A percentile compares a stretch with the other conserved stretches of the same genome.
Evolutionary conservation across 805 yeast genomes (phyloP).

Genomic region (Schwanniomyces polymorphus): DNA sequence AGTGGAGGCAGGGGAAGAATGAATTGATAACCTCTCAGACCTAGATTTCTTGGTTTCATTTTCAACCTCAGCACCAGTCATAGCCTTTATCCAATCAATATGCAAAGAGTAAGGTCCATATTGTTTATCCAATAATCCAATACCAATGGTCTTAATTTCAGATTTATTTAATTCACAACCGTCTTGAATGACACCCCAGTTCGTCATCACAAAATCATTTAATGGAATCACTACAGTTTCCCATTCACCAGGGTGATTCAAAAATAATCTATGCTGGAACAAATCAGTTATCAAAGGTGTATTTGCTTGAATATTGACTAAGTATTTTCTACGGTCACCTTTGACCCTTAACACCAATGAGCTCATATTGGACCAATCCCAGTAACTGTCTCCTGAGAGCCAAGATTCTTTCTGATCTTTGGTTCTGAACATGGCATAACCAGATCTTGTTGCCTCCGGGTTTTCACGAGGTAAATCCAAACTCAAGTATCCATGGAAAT

Average conservation of each 20-base stretch:
- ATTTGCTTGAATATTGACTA: conserved; percentile 80
- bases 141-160: conserved; percentile 69
- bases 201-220: conserved; percentile 78
- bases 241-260: conserved; percentile 75
- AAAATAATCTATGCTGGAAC: conserved; percentile 77
- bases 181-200: conserved; percentile 65
- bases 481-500: conserved; percentile 60
- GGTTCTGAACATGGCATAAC: conserved; percentile 85
- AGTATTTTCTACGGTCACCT: conserved; percentile 71
- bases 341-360: conserved; percentile 70
- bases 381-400: conserved; percentile 49
- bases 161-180: conserved; percentile 58
- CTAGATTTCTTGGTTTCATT: conserved; percentile 40
- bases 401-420: conserved; percentile 55
- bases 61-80: conserved; percentile 54
- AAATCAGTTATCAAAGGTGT: conserved; percentile 75
- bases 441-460: conserved; percentile 65
- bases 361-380: conserved; percentile 70
- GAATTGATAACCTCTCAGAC: conserved; percentile 15
- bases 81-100: conserved; percentile 71
- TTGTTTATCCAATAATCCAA: conserved; percentile 75
- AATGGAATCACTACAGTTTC: conserved; percentile 79
- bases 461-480: conserved; percentile 63
- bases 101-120: conserved; percentile 74
- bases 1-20: conserved; percentile 6